Percentiles rank a stretch among this genome's conserved stretches.
These are phyloP conservation scores for Beauveria sp. DNA, from an alignment of 2,329 filamentous ascomycete genomes.

Conservation along the genomic window DNA sequence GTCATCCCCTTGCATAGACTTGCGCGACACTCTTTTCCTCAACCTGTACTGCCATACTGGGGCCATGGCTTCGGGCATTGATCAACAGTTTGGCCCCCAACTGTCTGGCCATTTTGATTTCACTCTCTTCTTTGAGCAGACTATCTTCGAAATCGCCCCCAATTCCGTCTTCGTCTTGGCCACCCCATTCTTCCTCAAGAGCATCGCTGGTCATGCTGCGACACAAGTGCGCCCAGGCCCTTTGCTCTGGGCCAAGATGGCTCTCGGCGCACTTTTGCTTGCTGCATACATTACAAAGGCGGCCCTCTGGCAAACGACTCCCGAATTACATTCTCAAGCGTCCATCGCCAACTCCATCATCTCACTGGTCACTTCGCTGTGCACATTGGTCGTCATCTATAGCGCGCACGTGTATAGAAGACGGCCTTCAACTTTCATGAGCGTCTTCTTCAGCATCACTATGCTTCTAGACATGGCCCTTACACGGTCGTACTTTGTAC, in stretches of 20 bases:
- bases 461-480: neutral
- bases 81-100: neutral
- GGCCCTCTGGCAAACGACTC: neutral
- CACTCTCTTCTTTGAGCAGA: neutral
- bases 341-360: neutral
- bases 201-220: neutral
- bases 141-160: neutral
- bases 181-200: neutral
- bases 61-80: neutral
- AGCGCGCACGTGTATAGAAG: neutral
- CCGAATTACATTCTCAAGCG: neutral
- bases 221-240: neutral
- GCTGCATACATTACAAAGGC: neutral
- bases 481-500: neutral
- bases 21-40: too few species aligned
- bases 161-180: neutral
- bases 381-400: neutral
- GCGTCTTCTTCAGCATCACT: neutral
- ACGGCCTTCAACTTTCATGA: neutral
- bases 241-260: neutral
- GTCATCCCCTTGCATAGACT: too few species aligned
- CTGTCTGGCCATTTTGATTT: neutral
- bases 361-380: neutral
- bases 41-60: too few species aligned
- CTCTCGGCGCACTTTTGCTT: neutral